These are phyloP conservation scores for Gracilaria caudata DNA, from an alignment of 23 red algal genomes.

Conservation along the genomic window DNA sequence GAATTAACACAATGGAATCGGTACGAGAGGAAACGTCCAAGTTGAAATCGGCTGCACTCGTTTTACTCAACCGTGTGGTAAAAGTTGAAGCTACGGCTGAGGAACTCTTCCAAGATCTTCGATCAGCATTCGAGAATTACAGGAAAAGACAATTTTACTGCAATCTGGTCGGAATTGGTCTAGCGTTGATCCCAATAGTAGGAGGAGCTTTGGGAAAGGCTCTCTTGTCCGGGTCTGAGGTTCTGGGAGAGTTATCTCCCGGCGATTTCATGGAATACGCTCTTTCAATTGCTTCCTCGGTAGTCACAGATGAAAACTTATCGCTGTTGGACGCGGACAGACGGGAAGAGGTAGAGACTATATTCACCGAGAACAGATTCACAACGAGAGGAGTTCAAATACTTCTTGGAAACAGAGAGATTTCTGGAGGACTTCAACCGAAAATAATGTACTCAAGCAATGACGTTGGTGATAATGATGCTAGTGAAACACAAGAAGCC, in stretches of 20 bases:
- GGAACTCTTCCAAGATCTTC: background rate
- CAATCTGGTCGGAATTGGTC: background rate
- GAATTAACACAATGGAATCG: background rate
- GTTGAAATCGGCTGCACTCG: background rate
- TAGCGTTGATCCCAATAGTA: background rate
- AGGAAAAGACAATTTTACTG: background rate
- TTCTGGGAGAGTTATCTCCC: background rate
- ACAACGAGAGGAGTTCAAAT: background rate
- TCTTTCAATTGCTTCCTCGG: background rate
- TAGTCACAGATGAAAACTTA: background rate
- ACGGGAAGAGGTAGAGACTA: background rate
- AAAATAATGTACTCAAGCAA: background rate
- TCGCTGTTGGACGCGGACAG: background rate
- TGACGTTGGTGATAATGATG: background rate
- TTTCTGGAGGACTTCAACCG: background rate
- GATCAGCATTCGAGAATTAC: background rate
- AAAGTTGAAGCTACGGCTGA: background rate
- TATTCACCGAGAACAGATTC: background rate
- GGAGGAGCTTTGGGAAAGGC: background rate
- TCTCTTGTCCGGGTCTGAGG: background rate
- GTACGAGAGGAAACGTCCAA: background rate
- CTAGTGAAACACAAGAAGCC: background rate
- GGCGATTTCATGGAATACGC: constrained; percentile 4
- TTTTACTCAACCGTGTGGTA: background rate
- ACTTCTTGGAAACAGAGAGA: background rate